Percentiles rank a stretch among this genome's conserved stretches.
Conservation (phyloP, 768 basidiomycete species). For the Lactifluus piperatus region DNA sequence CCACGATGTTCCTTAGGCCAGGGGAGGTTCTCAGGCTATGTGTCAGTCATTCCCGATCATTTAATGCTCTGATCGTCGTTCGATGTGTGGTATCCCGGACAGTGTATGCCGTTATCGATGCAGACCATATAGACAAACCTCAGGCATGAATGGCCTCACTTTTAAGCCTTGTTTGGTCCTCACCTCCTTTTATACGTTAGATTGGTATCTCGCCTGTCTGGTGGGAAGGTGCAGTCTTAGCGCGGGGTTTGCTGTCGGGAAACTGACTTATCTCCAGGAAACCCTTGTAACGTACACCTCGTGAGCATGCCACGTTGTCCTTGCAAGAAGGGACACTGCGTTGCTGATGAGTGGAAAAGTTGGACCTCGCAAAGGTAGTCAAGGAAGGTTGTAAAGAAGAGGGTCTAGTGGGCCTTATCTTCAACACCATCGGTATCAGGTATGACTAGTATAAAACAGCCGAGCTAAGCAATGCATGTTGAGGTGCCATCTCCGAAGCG, state of each 20-base stretch:
- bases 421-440: conserved; percentile 84
- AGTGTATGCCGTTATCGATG: conserved; percentile 74
- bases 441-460: conserved; percentile 23
- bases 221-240: conserved; percentile 69
- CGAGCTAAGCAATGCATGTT: neutral
- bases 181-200: conserved; percentile 30
- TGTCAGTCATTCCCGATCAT: conserved; percentile 37
- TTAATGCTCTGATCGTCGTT: neutral
- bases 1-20: conserved; percentile 31
- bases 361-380: conserved; percentile 69
- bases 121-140: conserved; percentile 77
- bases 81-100: neutral
- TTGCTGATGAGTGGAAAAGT: conserved; percentile 32
- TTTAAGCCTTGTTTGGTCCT: neutral
- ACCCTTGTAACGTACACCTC: conserved; percentile 80
- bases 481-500: conserved; percentile 32
- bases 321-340: neutral
- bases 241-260: neutral
- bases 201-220: conserved; percentile 84
- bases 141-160: conserved; percentile 41
- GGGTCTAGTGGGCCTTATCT: conserved; percentile 71
- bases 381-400: conserved; percentile 80
- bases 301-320: conserved; percentile 32
- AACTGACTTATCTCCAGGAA: conserved; percentile 37
- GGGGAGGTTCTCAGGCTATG: conserved; percentile 82